These are phyloP conservation scores for Neoboletus magnificus DNA, from an alignment of 768 basidiomycete genomes.

Conservation along the genomic window DNA sequence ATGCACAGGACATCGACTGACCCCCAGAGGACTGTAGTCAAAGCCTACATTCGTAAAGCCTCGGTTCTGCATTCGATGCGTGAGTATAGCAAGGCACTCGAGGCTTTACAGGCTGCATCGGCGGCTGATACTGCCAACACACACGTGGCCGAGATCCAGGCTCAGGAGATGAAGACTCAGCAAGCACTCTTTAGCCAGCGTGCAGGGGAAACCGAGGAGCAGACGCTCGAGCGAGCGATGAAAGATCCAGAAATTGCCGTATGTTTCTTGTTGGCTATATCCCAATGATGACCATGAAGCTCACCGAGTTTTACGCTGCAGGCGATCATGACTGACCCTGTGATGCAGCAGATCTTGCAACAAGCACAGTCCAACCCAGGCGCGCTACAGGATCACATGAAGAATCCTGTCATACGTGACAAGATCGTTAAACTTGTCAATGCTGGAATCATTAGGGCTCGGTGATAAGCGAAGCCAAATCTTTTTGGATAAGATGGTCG, in stretches of 20 bases:
- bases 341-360: conserved; percentile 93
- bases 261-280: conserved; percentile 35
- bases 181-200: conserved; percentile 77
- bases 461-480: conserved; percentile 38
- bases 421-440: conserved; percentile 91
- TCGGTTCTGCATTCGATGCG: conserved; percentile 86
- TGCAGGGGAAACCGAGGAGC: conserved; percentile 83
- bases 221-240: conserved; percentile 93
- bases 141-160: conserved; percentile 79
- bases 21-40: conserved; percentile 44
- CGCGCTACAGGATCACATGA: conserved; percentile 94
- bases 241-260: conserved; percentile 94
- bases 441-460: conserved; percentile 89
- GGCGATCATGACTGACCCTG: conserved; percentile 83
- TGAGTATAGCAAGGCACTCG: conserved; percentile 83
- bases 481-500: conserved; percentile 11
- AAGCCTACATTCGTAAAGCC: conserved; percentile 93
- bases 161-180: conserved; percentile 77
- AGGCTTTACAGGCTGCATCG: conserved; percentile 73
- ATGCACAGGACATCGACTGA: background rate
- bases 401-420: conserved; percentile 74
- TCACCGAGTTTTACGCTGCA: conserved; percentile 30
- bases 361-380: conserved; percentile 89
- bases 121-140: conserved; percentile 79
- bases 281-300: background rate